phyloP scores from a whole-genome alignment of 1,284 basidiomycete species.

The Anthracocystis setariae region DNA sequence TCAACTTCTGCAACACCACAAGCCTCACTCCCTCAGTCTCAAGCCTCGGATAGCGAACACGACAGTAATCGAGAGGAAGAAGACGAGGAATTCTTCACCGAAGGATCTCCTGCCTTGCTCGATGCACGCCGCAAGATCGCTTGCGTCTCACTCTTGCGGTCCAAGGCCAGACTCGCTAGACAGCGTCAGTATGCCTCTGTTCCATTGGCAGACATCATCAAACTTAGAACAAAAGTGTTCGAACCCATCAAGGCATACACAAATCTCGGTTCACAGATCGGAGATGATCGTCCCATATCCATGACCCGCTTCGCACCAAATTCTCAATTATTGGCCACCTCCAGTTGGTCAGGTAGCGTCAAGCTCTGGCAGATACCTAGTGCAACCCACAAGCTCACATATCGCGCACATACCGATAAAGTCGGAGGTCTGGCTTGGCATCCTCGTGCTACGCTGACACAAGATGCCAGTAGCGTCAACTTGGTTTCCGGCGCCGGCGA shows the following conservation, averaged over 20 bases:
- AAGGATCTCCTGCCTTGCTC: slow-evolving; percentile 85
- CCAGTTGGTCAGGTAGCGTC: slow-evolving; percentile 92
- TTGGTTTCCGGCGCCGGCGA: slow-evolving; percentile 92
- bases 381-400: slow-evolving; percentile 48
- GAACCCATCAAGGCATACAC: slow-evolving; percentile 88
- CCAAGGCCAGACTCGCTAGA: slow-evolving; percentile 86
- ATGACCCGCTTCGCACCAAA: slow-evolving; percentile 95
- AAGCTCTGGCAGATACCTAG: slow-evolving; percentile 95
- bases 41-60: slow-evolving; percentile 71
- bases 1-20: slow-evolving; percentile 1
- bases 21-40: slow-evolving; percentile 72
- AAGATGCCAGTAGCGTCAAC: slow-evolving; percentile 78
- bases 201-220: slow-evolving; percentile 89
- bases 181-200: slow-evolving; percentile 87
- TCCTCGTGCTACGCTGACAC: slow-evolving; percentile 86
- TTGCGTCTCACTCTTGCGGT: slow-evolving; percentile 91
- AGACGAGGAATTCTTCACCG: slow-evolving; percentile 97
- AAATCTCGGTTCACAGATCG: slow-evolving; percentile 95
- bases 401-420: slow-evolving; percentile 83
- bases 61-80: slow-evolving; percentile 71
- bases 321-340: slow-evolving; percentile 85
- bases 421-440: slow-evolving; percentile 98
- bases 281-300: slow-evolving; percentile 92
- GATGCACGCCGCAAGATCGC: slow-evolving; percentile 85
- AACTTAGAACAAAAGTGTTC: slow-evolving; percentile 88